Evolutionary conservation across 768 basidiomycete species (phyloP).

Genomic region (Boletales sp.): DNA sequence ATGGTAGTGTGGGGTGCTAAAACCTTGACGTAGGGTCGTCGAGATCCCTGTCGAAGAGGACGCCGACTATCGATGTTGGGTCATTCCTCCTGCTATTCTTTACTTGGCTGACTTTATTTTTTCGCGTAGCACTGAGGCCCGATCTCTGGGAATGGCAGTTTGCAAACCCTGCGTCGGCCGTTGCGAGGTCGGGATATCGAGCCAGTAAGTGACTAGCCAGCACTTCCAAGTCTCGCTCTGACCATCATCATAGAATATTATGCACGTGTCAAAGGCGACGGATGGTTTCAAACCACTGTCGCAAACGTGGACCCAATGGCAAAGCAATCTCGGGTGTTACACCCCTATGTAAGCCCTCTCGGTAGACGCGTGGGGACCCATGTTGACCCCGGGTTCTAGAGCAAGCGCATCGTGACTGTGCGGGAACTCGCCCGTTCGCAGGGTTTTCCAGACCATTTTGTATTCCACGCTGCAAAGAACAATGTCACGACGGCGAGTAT

Average conservation of each 20-base stretch:
- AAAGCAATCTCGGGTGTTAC: conserved; percentile 68
- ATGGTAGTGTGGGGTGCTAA: neutral
- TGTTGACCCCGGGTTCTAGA: conserved; percentile 36
- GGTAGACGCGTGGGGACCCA: neutral
- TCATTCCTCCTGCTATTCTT: neutral
- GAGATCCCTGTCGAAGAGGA: conserved; percentile 51
- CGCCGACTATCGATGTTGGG: conserved; percentile 66
- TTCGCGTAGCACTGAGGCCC: conserved; percentile 29
- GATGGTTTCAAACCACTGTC: conserved; percentile 69
- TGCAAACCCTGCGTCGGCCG: conserved; percentile 55
- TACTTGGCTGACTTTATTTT: conserved; percentile 1
- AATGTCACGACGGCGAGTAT: conserved; percentile 58
- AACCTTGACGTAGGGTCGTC: conserved; percentile 43
- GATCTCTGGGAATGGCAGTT: conserved; percentile 58
- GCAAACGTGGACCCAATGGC: conserved; percentile 79
- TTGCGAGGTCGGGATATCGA: conserved; percentile 49
- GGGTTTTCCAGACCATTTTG: conserved; percentile 75
- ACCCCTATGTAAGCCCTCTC: conserved; percentile 52
- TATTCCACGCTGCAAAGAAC: conserved; percentile 50
- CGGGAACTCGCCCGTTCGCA: conserved; percentile 78
- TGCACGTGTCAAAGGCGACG: conserved; percentile 54
- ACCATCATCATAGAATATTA: conserved; percentile 41
- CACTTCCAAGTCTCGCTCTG: neutral
- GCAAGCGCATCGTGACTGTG: conserved; percentile 66
- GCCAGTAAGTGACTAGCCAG: conserved; percentile 35